phyloP scores from a whole-genome alignment of 2,329 filamentous ascomycete species.

The Aureobasidium vineae region DNA sequence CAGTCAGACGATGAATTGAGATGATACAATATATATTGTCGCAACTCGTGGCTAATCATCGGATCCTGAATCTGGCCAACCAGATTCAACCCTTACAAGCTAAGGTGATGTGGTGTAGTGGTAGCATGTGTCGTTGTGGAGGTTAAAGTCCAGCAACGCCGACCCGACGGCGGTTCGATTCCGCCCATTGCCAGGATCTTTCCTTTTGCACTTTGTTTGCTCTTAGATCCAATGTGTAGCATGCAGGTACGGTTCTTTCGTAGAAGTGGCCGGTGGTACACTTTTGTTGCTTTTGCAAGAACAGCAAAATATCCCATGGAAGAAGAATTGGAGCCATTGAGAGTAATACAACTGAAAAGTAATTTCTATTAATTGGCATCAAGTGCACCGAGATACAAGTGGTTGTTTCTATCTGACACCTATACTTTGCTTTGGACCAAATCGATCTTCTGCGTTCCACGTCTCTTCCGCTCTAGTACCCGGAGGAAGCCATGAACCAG shows the following conservation, averaged over 20 bases:
- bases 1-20: too few relatives aligned
- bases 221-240: too few relatives aligned
- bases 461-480: slow-evolving; percentile 85
- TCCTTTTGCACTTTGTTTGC: neutral
- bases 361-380: neutral
- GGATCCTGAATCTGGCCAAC: slow-evolving; percentile 26
- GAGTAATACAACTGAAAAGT: neutral
- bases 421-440: slow-evolving; percentile 10
- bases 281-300: too few relatives aligned
- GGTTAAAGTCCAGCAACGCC: slow-evolving; percentile 19
- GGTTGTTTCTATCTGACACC: slow-evolving; percentile 19
- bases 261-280: too few relatives aligned
- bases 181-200: slow-evolving; percentile 27
- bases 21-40: too few relatives aligned
- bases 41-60: slow-evolving; percentile 8
- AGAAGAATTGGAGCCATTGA: too few relatives aligned
- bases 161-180: slow-evolving; percentile 29
- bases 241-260: too few relatives aligned
- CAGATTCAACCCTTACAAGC: slow-evolving; percentile 13
- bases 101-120: slow-evolving; percentile 26
- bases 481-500: slow-evolving; percentile 63
- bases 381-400: slow-evolving; percentile 1
- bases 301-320: too few relatives aligned
- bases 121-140: slow-evolving; percentile 26
- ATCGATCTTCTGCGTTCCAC: slow-evolving; percentile 53